Conservation (phyloP, 1,284 basidiomycete species). For the Sparassis latifolia region DNA sequence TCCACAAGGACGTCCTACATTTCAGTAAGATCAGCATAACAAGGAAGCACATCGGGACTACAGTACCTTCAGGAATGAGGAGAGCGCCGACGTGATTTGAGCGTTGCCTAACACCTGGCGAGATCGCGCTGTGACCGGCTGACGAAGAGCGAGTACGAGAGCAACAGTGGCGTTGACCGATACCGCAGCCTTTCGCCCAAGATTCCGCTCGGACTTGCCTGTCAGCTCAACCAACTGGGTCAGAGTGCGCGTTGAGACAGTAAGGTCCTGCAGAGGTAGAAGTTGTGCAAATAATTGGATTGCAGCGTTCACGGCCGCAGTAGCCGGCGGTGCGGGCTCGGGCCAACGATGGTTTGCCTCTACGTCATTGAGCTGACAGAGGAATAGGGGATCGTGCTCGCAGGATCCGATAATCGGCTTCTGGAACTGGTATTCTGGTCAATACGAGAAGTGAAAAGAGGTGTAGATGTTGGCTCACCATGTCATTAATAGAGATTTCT, state of each 20-base stretch:
- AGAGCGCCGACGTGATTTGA: constrained; percentile 65
- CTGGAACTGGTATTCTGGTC: constrained; percentile 42
- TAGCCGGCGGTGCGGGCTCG: constrained; percentile 73
- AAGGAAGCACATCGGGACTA: not conserved
- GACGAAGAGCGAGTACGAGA: constrained; percentile 67
- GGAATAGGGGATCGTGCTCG: constrained; percentile 81
- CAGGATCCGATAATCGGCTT: constrained; percentile 80
- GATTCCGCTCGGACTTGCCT: constrained; percentile 82
- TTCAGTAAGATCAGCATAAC: not conserved
- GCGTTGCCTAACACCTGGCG: constrained; percentile 61
- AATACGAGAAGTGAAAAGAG: not conserved
- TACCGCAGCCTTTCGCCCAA: constrained; percentile 85
- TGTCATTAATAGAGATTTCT: constrained; percentile 68
- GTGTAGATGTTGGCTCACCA: constrained; percentile 42
- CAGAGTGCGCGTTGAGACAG: constrained; percentile 62
- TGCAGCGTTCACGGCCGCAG: constrained; percentile 84
- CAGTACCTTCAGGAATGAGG: constrained; percentile 70
- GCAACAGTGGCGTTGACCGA: constrained; percentile 82
- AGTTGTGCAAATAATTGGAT: constrained; percentile 82
- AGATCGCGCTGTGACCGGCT: constrained; percentile 44
- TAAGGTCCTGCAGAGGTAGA: constrained; percentile 73
- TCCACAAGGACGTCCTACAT: constrained; percentile 76
- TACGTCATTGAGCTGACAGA: constrained; percentile 52
- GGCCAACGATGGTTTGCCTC: constrained; percentile 38
- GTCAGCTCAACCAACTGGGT: constrained; percentile 67